Evolutionary conservation across 805 yeast species (phyloP).

Genomic region (Zygoascus tannicola): DNA sequence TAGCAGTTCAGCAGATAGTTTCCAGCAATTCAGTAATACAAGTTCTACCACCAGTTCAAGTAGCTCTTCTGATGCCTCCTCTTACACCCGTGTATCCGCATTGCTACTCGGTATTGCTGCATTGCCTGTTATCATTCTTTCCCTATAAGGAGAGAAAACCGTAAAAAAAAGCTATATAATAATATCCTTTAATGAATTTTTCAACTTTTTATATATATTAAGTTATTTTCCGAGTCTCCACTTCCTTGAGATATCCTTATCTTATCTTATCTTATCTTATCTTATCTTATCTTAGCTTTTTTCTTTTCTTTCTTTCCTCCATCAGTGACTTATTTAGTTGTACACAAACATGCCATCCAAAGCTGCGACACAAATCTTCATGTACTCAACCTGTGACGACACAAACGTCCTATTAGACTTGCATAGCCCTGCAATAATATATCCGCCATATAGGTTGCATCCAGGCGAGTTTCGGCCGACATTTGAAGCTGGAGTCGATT

Average conservation of each 20-base stretch:
- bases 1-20: conserved; percentile 7
- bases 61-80: conserved; percentile 6
- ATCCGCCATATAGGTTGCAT: conserved; percentile 19
- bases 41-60: conserved; percentile 4
- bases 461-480: background rate
- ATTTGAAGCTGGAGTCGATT: background rate
- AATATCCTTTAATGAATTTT: too few species aligned
- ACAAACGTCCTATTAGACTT: conserved; percentile 16
- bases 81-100: too few species aligned
- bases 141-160: too few species aligned
- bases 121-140: too few species aligned
- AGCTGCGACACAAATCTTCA: conserved; percentile 23
- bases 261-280: too few species aligned
- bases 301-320: too few species aligned
- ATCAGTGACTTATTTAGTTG: background rate
- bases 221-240: too few species aligned
- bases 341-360: conserved; percentile 17
- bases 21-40: conserved; percentile 5
- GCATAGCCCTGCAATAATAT: conserved; percentile 21
- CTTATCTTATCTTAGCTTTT: too few species aligned
- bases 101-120: too few species aligned
- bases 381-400: conserved; percentile 23
- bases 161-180: too few species aligned
- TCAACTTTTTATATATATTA: too few species aligned
- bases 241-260: too few species aligned